Base-by-base conservation (phyloP, 345 rosid genomes). In the Stellera chamaejasme region DNA sequence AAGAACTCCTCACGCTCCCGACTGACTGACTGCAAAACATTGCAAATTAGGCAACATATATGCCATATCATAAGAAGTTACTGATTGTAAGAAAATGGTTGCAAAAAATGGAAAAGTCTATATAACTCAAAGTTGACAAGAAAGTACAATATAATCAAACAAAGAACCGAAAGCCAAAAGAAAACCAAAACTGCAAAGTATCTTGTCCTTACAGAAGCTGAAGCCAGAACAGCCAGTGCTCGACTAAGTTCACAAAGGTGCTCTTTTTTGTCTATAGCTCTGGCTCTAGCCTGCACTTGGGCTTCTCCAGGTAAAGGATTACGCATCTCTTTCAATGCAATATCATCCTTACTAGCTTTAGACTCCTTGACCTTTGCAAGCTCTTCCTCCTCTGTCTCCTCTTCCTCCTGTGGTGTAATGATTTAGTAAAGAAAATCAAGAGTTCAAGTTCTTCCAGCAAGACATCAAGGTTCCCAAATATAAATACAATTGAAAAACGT, bases 1-100 rank as follows among this genome's bases (percentile, higher is more conserved):
- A 93, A 72, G 77, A 93, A 89, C 59, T 84, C 97, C 63, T 93
- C 96, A 6, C 97, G 94, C 76, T 89, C 96, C 48, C 77, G 67
- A 58, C 90, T 81, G 27, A 93, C 99, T 23, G 92, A 93, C 97
- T 92, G 80, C 76, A 62, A 32, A 32, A 32, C 57, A 76, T 54
- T 55, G 8, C 11, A 15, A 55, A 55, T 50, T 56, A 69, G 62
- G 52, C 27, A 13, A 71, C 58, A 50, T 52, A 52, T 62, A 67
- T 51, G 50, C 19, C 12, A 66, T 36, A 41, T 43, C 52, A 9
- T 11, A 14, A 63, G 44, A 55, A 27, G 58, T 32, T 3, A 32
- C 6, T 32, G 39, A 32, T 32, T 32, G 39, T 32, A 32, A 16
- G 48, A 45, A 50, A 51, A 48, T 43, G 50, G 43, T 55, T 53